phyloP scores from a whole-genome alignment of 495 filamentous ascomycete genomes.

The Haplographium delicatum region DNA sequence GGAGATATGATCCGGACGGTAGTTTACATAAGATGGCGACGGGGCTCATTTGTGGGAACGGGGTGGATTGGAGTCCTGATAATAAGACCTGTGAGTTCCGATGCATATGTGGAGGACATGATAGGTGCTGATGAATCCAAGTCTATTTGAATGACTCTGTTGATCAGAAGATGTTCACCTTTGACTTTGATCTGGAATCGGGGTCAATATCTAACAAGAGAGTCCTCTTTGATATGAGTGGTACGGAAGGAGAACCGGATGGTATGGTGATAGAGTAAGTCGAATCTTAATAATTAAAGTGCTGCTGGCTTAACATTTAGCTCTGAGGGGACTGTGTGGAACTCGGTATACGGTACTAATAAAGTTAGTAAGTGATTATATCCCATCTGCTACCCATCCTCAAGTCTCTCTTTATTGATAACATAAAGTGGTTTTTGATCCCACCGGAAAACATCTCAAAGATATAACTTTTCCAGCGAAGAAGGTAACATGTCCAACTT shows the following conservation, averaged over 20 bases:
- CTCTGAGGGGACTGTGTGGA: constrained; percentile 14
- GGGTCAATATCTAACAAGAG: constrained; percentile 26
- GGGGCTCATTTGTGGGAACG: constrained; percentile 30
- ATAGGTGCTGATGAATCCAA: constrained; percentile 1
- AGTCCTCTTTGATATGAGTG: constrained; percentile 22
- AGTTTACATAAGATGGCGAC: constrained; percentile 26
- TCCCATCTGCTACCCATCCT: neutral
- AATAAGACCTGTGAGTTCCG: constrained; percentile 24
- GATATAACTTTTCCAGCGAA: constrained; percentile 8
- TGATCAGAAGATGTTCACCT: constrained; percentile 23
- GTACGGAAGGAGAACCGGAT: constrained; percentile 25
- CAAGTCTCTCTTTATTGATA: no score
- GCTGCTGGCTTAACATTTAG: neutral
- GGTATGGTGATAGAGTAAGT: constrained; percentile 27
- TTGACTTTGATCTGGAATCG: constrained; percentile 28
- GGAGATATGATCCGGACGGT: constrained; percentile 33
- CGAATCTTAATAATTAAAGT: neutral
- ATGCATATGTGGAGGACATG: no score
- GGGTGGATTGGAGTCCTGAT: constrained; percentile 32
- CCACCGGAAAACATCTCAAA: constrained; percentile 8
- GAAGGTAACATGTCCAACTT: constrained; percentile 15
- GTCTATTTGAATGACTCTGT: constrained; percentile 30
- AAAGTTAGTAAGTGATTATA: constrained; percentile 6
- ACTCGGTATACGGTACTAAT: constrained; percentile 6
- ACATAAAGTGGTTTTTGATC: constrained; percentile 7